These are phyloP conservation scores for Argentina anserina DNA, from an alignment of 306 rosid genomes.

Conservation along the genomic window DNA sequence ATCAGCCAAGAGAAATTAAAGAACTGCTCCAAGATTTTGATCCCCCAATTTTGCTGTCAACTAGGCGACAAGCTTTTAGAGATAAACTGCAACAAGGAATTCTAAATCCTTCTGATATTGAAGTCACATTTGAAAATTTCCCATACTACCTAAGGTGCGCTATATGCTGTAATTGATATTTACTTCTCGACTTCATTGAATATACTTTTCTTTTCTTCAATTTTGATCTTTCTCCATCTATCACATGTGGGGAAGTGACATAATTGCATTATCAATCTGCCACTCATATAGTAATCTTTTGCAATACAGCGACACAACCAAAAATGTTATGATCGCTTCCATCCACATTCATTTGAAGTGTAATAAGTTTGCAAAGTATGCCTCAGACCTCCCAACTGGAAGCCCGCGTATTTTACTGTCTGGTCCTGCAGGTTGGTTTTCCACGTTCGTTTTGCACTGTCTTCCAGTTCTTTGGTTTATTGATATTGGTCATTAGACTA, in stretches of 20 bases:
- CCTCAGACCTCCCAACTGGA: constrained; percentile 63
- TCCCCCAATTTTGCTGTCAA: constrained; percentile 50
- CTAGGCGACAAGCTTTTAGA: constrained; percentile 65
- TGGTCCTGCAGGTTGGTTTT: constrained; percentile 76
- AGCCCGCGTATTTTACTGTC: constrained; percentile 83
- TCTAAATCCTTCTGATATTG: constrained; percentile 56
- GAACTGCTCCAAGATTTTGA: constrained; percentile 59
- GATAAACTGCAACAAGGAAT: constrained; percentile 64
- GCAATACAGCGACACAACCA: constrained; percentile 75
- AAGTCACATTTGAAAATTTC: constrained; percentile 75
- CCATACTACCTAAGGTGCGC: constrained; percentile 88
- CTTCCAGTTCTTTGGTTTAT: constrained; percentile 2
- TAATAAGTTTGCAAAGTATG: constrained; percentile 60
- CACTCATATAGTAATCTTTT: constrained; percentile 5
- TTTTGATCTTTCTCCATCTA: neutral
- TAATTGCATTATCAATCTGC: neutral
- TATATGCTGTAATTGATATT: neutral
- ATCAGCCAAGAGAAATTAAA: constrained; percentile 58
- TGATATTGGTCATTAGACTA: neutral
- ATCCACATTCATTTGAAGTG: constrained; percentile 78
- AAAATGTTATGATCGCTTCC: constrained; percentile 67
- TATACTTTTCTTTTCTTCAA: neutral
- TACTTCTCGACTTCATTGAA: neutral
- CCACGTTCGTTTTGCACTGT: constrained; percentile 5
- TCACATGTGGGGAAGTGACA: neutral